These are phyloP conservation scores for Ceratocystis smalleyi DNA, from an alignment of 2,329 filamentous ascomycete genomes.

Conservation along the genomic window DNA sequence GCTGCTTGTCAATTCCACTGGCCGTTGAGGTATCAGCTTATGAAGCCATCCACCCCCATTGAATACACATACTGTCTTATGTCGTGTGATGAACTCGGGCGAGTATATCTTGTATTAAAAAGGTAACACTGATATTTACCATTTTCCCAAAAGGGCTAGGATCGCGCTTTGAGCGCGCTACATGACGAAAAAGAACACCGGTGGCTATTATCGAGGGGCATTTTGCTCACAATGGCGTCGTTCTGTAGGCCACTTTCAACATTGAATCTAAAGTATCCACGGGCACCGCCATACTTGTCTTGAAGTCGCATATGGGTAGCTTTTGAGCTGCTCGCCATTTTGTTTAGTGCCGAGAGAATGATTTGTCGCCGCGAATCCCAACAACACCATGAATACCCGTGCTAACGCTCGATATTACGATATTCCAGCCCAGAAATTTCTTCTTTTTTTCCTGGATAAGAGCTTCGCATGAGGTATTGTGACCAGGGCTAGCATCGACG, in stretches of 20 bases:
- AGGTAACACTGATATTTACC: too few species aligned
- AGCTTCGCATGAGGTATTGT: slow-evolving; percentile 23
- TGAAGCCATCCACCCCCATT: too few species aligned
- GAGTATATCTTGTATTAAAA: too few species aligned
- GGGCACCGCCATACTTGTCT: slow-evolving; percentile 18
- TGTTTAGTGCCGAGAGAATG: not conserved
- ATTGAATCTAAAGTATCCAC: slow-evolving; percentile 21
- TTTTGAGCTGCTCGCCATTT: not conserved
- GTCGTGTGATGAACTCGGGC: too few species aligned
- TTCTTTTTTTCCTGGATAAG: slow-evolving; percentile 21
- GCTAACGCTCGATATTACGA: slow-evolving; percentile 20
- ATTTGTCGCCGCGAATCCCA: slow-evolving; percentile 15
- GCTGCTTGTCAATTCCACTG: too few species aligned
- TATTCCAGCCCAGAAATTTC: slow-evolving; percentile 18
- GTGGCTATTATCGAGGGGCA: too few species aligned
- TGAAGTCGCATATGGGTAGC: not conserved
- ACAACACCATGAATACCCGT: slow-evolving; percentile 20
- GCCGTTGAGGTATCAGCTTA: too few species aligned
- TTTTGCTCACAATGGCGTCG: slow-evolving; percentile 19
- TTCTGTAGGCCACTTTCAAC: slow-evolving; percentile 21
- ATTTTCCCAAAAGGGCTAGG: too few species aligned
- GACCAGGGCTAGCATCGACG: slow-evolving; percentile 22
- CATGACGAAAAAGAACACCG: too few species aligned
- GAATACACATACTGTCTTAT: too few species aligned
- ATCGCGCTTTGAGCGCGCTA: too few species aligned